Percentiles rank a stretch among this genome's conserved stretches.
These are phyloP conservation scores for Porcisia hertigi DNA, from an alignment of 208 protist species.

Conservation along the genomic window DNA sequence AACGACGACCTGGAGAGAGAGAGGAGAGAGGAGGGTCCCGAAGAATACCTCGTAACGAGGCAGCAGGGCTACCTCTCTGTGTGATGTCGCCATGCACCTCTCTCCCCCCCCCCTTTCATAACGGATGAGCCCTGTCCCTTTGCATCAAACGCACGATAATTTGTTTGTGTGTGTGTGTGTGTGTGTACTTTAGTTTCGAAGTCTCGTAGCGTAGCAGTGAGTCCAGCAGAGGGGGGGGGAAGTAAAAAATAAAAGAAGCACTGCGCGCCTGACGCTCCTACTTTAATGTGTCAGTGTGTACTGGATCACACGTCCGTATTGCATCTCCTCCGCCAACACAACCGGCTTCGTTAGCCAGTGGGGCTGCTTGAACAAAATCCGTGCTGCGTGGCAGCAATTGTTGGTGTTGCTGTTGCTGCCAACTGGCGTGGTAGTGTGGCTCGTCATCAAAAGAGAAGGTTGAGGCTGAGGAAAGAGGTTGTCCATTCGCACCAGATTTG, in stretches of 20 bases:
- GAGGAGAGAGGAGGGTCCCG: background rate
- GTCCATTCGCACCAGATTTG: background rate
- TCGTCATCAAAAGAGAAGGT: background rate
- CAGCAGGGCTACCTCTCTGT: background rate
- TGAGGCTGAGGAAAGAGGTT: background rate
- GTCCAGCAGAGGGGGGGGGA: background rate
- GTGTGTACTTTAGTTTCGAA: background rate
- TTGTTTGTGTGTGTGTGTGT: background rate
- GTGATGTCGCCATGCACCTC: background rate
- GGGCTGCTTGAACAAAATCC: conserved; percentile 30
- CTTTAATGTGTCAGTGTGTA: conserved; percentile 3
- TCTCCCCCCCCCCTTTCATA: background rate
- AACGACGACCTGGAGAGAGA: too few relatives aligned
- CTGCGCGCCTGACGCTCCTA: conserved; percentile 6
- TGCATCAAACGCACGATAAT: background rate
- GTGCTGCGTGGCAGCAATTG: conserved; percentile 17
- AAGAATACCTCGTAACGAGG: background rate
- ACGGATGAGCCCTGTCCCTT: background rate
- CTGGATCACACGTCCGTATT: conserved; percentile 39
- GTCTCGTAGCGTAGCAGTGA: background rate
- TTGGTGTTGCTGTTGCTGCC: background rate
- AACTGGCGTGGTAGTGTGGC: background rate
- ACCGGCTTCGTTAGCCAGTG: conserved; percentile 28
- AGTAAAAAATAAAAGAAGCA: background rate
- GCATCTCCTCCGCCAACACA: conserved; percentile 48